These are phyloP conservation scores for Tuber calosporum DNA, from an alignment of 495 filamentous ascomycete species.

Conservation along the genomic window DNA sequence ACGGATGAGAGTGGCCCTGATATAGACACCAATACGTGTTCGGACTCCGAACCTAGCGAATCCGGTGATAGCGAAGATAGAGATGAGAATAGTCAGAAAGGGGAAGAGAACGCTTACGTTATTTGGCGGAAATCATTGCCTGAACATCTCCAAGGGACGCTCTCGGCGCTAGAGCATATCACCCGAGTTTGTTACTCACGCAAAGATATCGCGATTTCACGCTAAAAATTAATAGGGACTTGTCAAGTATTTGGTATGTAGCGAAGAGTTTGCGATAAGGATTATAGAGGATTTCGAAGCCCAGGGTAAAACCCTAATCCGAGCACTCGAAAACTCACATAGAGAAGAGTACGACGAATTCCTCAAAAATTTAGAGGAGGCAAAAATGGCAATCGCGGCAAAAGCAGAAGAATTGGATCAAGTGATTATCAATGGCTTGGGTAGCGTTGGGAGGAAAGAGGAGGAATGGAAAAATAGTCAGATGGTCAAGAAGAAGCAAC, in stretches of 20 bases:
- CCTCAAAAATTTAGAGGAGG: slow-evolving; percentile 10
- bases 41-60: background rate
- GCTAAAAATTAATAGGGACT: slow-evolving; percentile 22
- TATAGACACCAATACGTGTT: slow-evolving; percentile 7
- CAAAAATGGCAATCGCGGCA: slow-evolving; percentile 16
- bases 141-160: slow-evolving; percentile 32
- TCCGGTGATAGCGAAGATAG: slow-evolving; percentile 5
- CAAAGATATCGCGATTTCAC: background rate
- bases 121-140: slow-evolving; percentile 28
- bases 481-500: background rate
- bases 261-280: slow-evolving; percentile 30
- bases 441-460: slow-evolving; percentile 7
- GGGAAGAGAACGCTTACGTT: slow-evolving; percentile 12
- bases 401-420: slow-evolving; percentile 8
- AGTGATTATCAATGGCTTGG: slow-evolving; percentile 10
- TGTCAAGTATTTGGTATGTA: slow-evolving; percentile 35
- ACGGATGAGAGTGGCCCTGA: slow-evolving; percentile 7
- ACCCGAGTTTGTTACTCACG: slow-evolving; percentile 19
- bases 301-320: slow-evolving; percentile 21
- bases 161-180: slow-evolving; percentile 32
- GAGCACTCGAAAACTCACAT: slow-evolving; percentile 20
- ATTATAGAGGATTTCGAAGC: slow-evolving; percentile 32
- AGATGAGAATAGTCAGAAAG: slow-evolving; percentile 2
- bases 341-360: slow-evolving; percentile 28
- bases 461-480: background rate